Evolutionary conservation across 208 protist genomes (phyloP), one percentile per base, ranked within the genome.

Genomic region (Spongospora subterranea): DNA sequence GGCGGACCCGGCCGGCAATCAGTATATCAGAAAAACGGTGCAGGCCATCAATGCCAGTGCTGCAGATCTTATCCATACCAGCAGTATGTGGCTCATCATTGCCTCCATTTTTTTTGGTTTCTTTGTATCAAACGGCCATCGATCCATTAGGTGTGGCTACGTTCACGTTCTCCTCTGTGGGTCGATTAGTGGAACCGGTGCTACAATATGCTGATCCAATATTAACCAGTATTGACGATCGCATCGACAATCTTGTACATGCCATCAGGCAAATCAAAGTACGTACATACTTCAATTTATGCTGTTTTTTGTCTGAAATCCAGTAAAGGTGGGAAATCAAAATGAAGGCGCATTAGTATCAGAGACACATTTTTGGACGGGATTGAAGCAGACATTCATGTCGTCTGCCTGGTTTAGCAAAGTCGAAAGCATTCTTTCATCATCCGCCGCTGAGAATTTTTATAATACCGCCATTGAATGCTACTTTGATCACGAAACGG

Each of bases 321-420:
- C 24, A 29, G 50, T 24, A 29, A 24, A 60, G 6, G 13, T 29
- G 6, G 6, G 13, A 60, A 60, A 29, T 60, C 50, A 24, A 60
- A 60, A 60, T 60, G 24, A 6, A 29, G 13, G 50, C 50, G 50
- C 50, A n/a, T n/a, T n/a, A n/a, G n/a, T n/a, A n/a, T n/a, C n/a
- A n/a, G n/a, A n/a, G n/a, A 65, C 54, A 29, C 54, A 65, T 35
- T 43, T 6, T n/a, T 82, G 71, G 71, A 35, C 6, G 6, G 6
- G 17, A 35, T 43, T 82, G 35, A 82, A 82, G n/a, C 71, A 35
- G n/a, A 82, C 71, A 6, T 82, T 82, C n/a, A 43, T 82, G 71
- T 82, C 71, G n/a, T 82, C 71, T 20, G 35, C n/a, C 6, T 82
- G 71, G 71, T 82, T 82, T 43, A 35, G 71, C 71, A 6, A 82